These are phyloP conservation scores for Quercus robur DNA, from an alignment of 306 rosid genomes.

Conservation along the genomic window DNA sequence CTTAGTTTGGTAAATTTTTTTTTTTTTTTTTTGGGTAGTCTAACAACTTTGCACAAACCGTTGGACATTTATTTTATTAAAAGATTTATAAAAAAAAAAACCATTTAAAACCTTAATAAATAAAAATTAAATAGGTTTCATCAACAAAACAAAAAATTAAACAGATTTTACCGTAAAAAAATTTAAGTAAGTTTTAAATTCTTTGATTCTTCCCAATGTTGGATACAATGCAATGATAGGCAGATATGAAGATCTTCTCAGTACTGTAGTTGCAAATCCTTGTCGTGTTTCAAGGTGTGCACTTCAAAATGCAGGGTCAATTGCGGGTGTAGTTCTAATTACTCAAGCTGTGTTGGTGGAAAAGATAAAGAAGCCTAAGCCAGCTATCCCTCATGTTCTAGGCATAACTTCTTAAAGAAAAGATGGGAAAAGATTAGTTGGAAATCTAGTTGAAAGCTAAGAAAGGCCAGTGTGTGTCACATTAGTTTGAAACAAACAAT, in stretches of 20 bases:
- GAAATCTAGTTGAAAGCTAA: constrained; percentile 1
- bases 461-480: not conserved
- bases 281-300: constrained; percentile 87
- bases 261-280: constrained; percentile 83
- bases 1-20: too few relatives aligned
- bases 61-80: too few relatives aligned
- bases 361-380: constrained; percentile 57
- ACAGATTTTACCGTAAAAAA: too few relatives aligned
- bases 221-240: constrained; percentile 89
- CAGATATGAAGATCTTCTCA: constrained; percentile 77
- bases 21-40: too few relatives aligned
- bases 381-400: constrained; percentile 59
- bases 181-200: too few relatives aligned
- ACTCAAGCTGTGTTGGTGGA: constrained; percentile 49
- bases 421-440: not conserved
- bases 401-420: constrained; percentile 59
- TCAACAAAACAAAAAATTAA: too few relatives aligned
- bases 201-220: too few relatives aligned
- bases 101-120: too few relatives aligned
- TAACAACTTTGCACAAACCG: too few relatives aligned
- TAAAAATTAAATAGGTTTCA: too few relatives aligned
- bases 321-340: constrained; percentile 47
- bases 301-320: constrained; percentile 80
- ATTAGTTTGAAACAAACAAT: not conserved
- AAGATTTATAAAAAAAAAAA: too few relatives aligned